A percentile compares a stretch with the other conserved stretches of the same genome.
These are phyloP conservation scores for Diophrys appendiculata DNA, from an alignment of 73 alveolate species.

Conservation along the genomic window DNA sequence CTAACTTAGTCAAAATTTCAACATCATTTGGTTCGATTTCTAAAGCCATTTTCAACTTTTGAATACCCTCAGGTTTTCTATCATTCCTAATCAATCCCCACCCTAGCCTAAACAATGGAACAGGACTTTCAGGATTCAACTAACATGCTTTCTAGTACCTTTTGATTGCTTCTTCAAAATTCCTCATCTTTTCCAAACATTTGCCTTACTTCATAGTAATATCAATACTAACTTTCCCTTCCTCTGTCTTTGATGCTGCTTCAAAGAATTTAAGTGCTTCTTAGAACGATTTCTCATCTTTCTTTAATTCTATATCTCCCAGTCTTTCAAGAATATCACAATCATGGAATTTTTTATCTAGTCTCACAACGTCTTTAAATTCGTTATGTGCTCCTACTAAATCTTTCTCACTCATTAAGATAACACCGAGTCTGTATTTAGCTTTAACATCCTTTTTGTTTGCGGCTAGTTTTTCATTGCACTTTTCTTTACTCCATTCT, in stretches of 20 bases:
- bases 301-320: conserved; percentile 44
- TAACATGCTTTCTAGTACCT: conserved; percentile 69
- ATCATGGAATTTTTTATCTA: conserved; percentile 32
- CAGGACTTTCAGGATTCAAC: conserved; percentile 50
- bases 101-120: conserved; percentile 78
- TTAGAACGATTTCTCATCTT: conserved; percentile 34
- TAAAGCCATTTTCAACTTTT: conserved; percentile 62
- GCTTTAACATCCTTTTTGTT: conserved; percentile 33
- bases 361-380: conserved; percentile 1
- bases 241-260: conserved; percentile 40
- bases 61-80: conserved; percentile 68
- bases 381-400: conserved; percentile 17
- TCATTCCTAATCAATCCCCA: conserved; percentile 73
- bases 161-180: conserved; percentile 59
- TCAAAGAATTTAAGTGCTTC: conserved; percentile 51
- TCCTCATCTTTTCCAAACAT: conserved; percentile 73
- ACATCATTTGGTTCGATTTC: conserved; percentile 68
- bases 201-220: conserved; percentile 70
- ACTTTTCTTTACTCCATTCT: conserved; percentile 51
- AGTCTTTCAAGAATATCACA: conserved; percentile 34
- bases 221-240: conserved; percentile 32
- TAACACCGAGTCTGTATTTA: conserved; percentile 30
- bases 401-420: conserved; percentile 24
- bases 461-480: conserved; percentile 30
- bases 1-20: conserved; percentile 80